Base-by-base conservation (phyloP, 148 eudicot genomes). In the Diospyros lotus region DNA sequence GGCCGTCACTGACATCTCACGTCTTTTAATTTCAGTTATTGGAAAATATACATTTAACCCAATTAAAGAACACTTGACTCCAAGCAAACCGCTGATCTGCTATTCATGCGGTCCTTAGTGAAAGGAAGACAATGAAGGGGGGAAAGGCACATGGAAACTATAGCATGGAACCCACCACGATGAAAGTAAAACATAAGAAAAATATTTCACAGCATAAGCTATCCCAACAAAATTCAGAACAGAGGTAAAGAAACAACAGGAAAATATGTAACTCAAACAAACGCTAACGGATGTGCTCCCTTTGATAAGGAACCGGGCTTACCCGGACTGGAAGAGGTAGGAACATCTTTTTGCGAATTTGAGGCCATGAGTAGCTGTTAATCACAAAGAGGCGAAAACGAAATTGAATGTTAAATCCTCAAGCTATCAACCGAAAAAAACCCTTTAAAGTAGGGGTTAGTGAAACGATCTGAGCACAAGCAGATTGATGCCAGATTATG, bases 331-430 rank as follows among this genome's bases (percentile, higher is more conserved):
- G 53, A 69, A 2, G 83, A 14, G 48, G 78, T 41, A 4, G 88
- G 78, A 43, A 61, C 61, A 69, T 80, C 78, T 52, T 80, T 78
- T 11, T 78, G 82, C 44, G 82, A 80, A 77, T 85, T 85, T 10
- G 88, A 85, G 69, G 85, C 84, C 88, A 85, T 85, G 42, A 60
- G 13, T n/a, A 71, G 64, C 75, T 38, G 41, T 73, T 40, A 1
- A 61, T 6, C 28, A 46, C 38, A 59, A 43, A 51, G 56, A 69
- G 18, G 45, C n/a, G 5, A 2, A 14, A 10, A 42, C 6, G n/a
- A 68, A 51, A 42, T 9, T 12, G 28, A 68, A 68, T 28, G 40
- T 68, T 52, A 9, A 69, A 69, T 40, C 45, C 60, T 9, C 5
- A 28, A 41, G 18, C 15, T 69, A 28, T 54, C 46, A 4, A 54